Evolutionary conservation across 2,329 filamentous ascomycete species (phyloP).

Genomic region (Xylaria sp.): DNA sequence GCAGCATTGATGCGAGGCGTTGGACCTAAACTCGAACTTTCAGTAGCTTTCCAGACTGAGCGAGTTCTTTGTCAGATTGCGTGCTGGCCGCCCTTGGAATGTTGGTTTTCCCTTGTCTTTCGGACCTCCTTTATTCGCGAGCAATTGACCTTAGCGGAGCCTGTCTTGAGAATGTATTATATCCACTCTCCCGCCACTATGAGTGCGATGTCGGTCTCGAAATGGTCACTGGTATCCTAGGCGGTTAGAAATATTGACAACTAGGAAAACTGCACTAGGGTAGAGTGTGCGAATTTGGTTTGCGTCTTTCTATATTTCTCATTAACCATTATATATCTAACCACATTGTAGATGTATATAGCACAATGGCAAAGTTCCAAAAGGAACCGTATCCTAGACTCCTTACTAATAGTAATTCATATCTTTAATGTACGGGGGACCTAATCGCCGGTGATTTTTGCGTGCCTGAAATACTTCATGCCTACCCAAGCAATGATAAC

Average conservation of each 20-base stretch:
- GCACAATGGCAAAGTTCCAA: neutral
- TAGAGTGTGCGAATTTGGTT: neutral
- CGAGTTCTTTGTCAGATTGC: neutral
- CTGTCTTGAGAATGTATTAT: too few species aligned
- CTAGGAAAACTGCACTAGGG: too few species aligned
- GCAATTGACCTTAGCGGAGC: neutral
- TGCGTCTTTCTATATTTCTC: neutral
- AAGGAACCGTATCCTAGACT: neutral
- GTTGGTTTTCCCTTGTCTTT: too few species aligned
- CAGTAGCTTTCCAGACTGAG: neutral
- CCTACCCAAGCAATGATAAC: slow-evolving; percentile 96
- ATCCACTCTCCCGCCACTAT: neutral
- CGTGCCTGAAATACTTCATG: slow-evolving; percentile 99
- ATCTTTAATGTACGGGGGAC: neutral
- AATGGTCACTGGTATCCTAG: too few species aligned
- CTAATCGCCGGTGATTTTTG: slow-evolving; percentile 77
- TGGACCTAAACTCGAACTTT: neutral
- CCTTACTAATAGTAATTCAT: neutral
- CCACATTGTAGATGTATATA: neutral
- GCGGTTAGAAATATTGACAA: too few species aligned
- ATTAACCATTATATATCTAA: neutral
- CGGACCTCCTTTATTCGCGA: neutral
- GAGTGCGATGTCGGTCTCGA: neutral
- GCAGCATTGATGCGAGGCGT: too few species aligned
- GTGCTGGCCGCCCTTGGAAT: too few species aligned